Conservation (phyloP, 2,329 filamentous ascomycete genomes). For the Epichloe elymi region DNA sequence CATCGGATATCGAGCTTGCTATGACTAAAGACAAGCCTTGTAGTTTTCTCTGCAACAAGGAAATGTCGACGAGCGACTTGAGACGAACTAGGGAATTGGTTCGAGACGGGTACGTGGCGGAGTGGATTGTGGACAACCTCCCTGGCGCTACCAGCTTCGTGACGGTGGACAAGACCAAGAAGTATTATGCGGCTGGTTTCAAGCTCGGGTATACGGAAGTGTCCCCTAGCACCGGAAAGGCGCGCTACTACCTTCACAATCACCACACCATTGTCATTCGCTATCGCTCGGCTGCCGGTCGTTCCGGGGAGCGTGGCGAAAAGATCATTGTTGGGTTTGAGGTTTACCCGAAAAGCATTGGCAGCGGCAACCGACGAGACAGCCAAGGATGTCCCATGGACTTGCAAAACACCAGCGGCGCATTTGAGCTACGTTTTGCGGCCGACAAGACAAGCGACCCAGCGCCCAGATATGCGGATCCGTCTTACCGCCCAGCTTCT, state of each 20-base stretch:
- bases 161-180: slow-evolving; percentile 68
- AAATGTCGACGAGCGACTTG: slow-evolving; percentile 51
- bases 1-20: slow-evolving; percentile 68
- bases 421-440: slow-evolving; percentile 56
- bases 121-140: slow-evolving; percentile 90
- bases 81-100: slow-evolving; percentile 59
- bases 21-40: slow-evolving; percentile 68
- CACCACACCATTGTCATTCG: slow-evolving; percentile 77
- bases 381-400: slow-evolving; percentile 55
- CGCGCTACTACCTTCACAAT: slow-evolving; percentile 69
- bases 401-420: slow-evolving; percentile 47
- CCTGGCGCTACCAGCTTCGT: slow-evolving; percentile 83
- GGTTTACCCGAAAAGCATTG: slow-evolving; percentile 77
- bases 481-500: slow-evolving; percentile 38
- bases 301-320: slow-evolving; percentile 53
- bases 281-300: slow-evolving; percentile 58
- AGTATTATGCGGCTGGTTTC: slow-evolving; percentile 84
- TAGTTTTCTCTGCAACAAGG: slow-evolving; percentile 56
- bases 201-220: slow-evolving; percentile 70
- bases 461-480: slow-evolving; percentile 37
- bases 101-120: slow-evolving; percentile 67
- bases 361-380: slow-evolving; percentile 43
- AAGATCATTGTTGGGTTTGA: slow-evolving; percentile 83
- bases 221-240: slow-evolving; percentile 42
- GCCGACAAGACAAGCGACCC: slow-evolving; percentile 44